Percentiles rank a stretch among this genome's conserved stretches.
Conservation (phyloP, 306 rosid species). For the Oxytropis ochrocephala region DNA sequence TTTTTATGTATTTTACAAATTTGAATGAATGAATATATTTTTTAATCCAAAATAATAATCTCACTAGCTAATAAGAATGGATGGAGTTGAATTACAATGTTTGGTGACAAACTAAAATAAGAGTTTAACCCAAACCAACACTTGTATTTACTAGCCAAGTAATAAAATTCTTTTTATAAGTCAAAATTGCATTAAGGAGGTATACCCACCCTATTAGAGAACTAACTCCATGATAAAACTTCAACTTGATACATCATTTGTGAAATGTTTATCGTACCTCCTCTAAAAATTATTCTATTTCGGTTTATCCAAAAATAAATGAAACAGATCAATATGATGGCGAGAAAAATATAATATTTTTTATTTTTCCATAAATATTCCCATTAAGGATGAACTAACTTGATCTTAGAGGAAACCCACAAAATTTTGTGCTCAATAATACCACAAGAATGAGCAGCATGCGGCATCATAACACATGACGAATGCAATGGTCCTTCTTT, state of each 20-base stretch:
- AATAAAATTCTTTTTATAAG: too few relatives aligned
- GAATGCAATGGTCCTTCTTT: constrained; percentile 38
- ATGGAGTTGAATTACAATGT: not conserved
- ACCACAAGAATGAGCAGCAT: constrained; percentile 23
- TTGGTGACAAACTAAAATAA: not conserved
- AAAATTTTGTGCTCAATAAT: constrained; percentile 2
- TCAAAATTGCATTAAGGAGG: too few relatives aligned
- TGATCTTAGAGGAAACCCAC: constrained; percentile 6
- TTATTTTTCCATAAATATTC: not conserved
- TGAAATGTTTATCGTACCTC: too few relatives aligned
- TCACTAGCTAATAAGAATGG: too few relatives aligned
- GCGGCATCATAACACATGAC: constrained; percentile 49
- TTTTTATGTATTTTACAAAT: too few relatives aligned
- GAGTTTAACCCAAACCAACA: not conserved
- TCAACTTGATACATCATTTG: too few relatives aligned
- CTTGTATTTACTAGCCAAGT: not conserved
- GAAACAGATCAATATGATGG: not conserved
- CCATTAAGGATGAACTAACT: not conserved
- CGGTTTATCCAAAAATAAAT: not conserved
- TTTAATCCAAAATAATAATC: too few relatives aligned
- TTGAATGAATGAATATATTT: too few relatives aligned
- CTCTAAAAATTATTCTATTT: too few relatives aligned
- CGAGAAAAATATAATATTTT: not conserved
- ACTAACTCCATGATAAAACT: too few relatives aligned
- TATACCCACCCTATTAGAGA: too few relatives aligned